phyloP scores from a whole-genome alignment of 2,329 filamentous ascomycete genomes.

The Neopestalotiopsis clavispora region DNA sequence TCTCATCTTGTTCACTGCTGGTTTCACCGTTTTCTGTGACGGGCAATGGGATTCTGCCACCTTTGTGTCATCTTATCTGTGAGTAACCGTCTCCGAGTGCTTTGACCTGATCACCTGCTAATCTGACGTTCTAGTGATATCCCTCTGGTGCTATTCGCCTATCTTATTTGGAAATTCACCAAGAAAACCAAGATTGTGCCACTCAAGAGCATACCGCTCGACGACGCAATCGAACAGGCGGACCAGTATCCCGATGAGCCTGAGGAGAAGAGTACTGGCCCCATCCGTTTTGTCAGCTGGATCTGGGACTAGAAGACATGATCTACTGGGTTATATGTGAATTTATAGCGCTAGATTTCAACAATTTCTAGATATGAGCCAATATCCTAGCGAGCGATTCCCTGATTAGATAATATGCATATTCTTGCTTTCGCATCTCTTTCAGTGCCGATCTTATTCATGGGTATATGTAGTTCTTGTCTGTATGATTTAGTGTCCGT shows the following conservation, averaged over 20 bases:
- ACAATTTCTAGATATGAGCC: neutral
- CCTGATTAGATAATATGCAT: neutral
- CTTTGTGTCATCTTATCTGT: slow-evolving; percentile 69
- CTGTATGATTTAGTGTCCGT: too few species aligned
- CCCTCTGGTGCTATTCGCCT: slow-evolving; percentile 61
- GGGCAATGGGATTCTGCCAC: slow-evolving; percentile 61
- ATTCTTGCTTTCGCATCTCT: neutral
- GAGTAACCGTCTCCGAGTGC: slow-evolving; percentile 33
- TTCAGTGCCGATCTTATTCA: too few species aligned
- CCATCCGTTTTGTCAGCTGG: slow-evolving; percentile 38
- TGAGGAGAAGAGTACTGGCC: slow-evolving; percentile 31
- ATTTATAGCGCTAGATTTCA: neutral
- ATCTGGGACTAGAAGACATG: slow-evolving; percentile 38
- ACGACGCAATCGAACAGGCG: slow-evolving; percentile 55
- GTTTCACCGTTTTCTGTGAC: slow-evolving; percentile 66
- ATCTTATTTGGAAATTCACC: slow-evolving; percentile 67
- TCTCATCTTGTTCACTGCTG: slow-evolving; percentile 71
- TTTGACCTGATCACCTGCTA: neutral
- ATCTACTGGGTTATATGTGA: neutral
- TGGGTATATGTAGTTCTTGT: too few species aligned
- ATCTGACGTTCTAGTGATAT: slow-evolving; percentile 52
- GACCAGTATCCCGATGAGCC: slow-evolving; percentile 39
- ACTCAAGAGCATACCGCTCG: slow-evolving; percentile 56
- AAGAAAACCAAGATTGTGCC: slow-evolving; percentile 64
- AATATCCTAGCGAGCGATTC: neutral